Evolutionary conservation across 495 filamentous ascomycete species (phyloP).

Genomic region (Podospora pseudocomata): DNA sequence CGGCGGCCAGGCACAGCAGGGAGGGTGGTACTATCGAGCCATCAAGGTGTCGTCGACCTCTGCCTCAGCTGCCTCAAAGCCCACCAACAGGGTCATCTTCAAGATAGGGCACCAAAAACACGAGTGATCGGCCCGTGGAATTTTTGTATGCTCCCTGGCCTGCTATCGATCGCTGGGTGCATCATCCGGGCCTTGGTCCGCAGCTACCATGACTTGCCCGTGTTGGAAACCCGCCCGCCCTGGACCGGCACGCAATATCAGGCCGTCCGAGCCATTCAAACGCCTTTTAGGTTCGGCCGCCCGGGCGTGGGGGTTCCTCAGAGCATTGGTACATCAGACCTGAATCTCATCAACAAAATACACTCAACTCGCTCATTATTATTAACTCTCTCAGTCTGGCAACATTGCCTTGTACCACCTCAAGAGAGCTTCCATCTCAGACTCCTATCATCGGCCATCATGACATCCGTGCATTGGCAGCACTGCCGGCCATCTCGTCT

Average conservation of each 20-base stretch:
- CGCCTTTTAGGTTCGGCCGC: constrained; percentile 14
- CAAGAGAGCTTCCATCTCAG: neutral
- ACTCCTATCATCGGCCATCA: neutral
- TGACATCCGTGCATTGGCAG: neutral
- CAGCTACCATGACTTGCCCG: constrained; percentile 9
- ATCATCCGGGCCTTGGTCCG: constrained; percentile 20
- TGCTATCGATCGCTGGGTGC: constrained; percentile 15
- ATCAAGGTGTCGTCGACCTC: neutral
- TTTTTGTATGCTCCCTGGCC: neutral
- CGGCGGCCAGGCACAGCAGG: neutral
- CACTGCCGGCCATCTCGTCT: neutral
- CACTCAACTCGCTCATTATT: neutral
- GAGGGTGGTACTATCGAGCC: neutral
- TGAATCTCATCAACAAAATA: neutral
- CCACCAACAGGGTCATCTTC: neutral
- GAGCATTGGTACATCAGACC: neutral
- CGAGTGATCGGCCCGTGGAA: constrained; percentile 7
- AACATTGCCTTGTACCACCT: neutral
- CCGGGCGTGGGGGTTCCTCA: constrained; percentile 17
- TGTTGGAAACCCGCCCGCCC: neutral
- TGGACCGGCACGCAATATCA: constrained; percentile 13
- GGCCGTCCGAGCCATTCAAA: constrained; percentile 17
- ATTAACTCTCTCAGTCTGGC: too few relatives aligned
- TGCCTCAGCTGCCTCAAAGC: neutral
- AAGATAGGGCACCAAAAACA: neutral